Base-by-base conservation (phyloP, 2,329 filamentous ascomycete species). In the Claviceps monticola region DNA sequence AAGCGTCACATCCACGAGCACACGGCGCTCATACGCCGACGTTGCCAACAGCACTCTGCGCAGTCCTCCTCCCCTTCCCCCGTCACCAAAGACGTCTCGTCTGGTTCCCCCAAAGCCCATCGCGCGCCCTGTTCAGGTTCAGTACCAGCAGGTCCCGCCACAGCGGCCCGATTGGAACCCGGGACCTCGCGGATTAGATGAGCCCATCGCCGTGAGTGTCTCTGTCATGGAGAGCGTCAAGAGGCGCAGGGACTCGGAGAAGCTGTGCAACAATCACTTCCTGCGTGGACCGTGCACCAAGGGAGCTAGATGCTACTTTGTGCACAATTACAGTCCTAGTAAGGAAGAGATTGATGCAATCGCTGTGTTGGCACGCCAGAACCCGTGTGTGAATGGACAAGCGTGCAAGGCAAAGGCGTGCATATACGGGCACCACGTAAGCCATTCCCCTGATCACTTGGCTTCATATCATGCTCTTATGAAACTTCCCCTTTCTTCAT, bases 191-290 rank as follows among this genome's bases (percentile, higher is more conserved):
- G 79, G 79, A 1, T 60, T 81, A 2, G 79, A 83, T 53, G 64
- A 71, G 17, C 68, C 73, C 1, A 73, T 82, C 34, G 63, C 63
- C 2, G 67, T 76, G 21, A 74, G 72, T 52, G 59, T 64, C 44
- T 54, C 61, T 1, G 71, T 71, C 7, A 62, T 82, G 54, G 78
- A 82, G 14, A 68, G 63, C 21, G 71, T 82, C 58, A 80, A 79
- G 66, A 76, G 72, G 59, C 70, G 78, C 53, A 74, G 73, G 51
- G 74, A 74, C 36, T 66, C 64, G 56, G 71, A 74, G 55, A 82
- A 82, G 62, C 65, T 81, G 7, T 83, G 79, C 68, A 82, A 82
- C 61, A 79, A 79, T 48, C 76, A 80, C 58, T 82, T 78, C 58
- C 69, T 83, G 34, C 70, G 76, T 17, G 78, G 77, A 0, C 74